Percentiles rank a stretch among this genome's conserved stretches.
Evolutionary conservation across 805 yeast species (phyloP).

Genomic region (Starmerella tilneyi): DNA sequence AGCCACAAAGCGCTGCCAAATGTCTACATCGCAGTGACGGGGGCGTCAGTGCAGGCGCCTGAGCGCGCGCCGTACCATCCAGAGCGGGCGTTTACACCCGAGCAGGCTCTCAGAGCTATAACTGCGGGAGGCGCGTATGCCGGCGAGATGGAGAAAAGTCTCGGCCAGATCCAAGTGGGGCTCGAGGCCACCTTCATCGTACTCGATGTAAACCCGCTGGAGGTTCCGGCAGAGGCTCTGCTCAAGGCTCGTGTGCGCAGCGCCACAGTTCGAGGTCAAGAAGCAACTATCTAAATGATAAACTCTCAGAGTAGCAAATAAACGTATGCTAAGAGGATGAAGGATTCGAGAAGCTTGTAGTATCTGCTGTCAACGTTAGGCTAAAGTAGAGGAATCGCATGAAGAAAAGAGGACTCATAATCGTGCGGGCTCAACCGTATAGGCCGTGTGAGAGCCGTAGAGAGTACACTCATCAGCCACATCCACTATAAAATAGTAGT

Average conservation of each 20-base stretch:
- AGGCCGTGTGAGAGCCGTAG: too few relatives aligned
- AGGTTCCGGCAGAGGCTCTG: not conserved
- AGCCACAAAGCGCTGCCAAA: conserved; percentile 1
- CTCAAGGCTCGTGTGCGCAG: not conserved
- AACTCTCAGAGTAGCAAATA: too few relatives aligned
- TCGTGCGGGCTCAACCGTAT: too few relatives aligned
- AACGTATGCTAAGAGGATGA: too few relatives aligned
- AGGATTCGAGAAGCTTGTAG: too few relatives aligned
- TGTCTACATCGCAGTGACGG: not conserved
- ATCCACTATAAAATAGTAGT: too few relatives aligned
- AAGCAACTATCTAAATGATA: too few relatives aligned
- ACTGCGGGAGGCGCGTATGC: conserved; percentile 2
- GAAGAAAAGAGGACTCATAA: too few relatives aligned
- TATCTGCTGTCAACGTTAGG: too few relatives aligned
- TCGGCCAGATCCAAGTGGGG: not conserved
- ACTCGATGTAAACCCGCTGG: not conserved
- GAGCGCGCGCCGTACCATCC: not conserved
- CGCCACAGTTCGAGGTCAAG: not conserved
- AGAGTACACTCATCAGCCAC: too few relatives aligned
- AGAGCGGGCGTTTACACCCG: conserved; percentile 1
- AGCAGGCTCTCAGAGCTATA: not conserved
- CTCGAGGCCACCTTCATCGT: conserved; percentile 1
- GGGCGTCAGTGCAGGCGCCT: not conserved
- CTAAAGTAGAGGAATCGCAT: too few relatives aligned
- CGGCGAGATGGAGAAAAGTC: not conserved